Evolutionary conservation across 2,329 filamentous ascomycete species (phyloP).

Genomic region (Diaporthe destruens): DNA sequence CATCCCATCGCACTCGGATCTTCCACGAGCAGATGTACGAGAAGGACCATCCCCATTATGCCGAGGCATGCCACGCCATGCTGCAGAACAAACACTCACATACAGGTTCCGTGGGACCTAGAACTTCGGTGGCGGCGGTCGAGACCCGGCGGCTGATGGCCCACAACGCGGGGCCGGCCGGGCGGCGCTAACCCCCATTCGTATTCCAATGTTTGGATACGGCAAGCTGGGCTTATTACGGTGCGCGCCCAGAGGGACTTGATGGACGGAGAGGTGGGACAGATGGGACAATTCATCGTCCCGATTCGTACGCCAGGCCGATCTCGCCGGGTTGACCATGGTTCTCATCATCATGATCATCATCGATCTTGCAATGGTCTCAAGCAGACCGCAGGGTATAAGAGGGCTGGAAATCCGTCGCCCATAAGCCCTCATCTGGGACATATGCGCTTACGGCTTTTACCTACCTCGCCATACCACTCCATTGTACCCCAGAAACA

Average conservation of each 20-base stretch:
- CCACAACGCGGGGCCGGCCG: neutral
- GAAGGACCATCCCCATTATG: too few relatives aligned
- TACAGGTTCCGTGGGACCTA: too few relatives aligned
- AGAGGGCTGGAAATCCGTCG: neutral
- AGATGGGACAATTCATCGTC: neutral
- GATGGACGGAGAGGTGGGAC: neutral
- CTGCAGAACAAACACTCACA: too few relatives aligned
- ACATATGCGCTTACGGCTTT: neutral
- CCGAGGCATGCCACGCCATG: too few relatives aligned
- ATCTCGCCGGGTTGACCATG: neutral
- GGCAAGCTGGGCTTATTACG: conserved; percentile 6
- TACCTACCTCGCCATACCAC: neutral
- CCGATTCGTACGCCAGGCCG: neutral
- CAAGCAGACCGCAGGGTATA: neutral
- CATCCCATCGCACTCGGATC: neutral
- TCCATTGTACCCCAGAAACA: accelerated
- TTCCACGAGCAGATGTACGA: neutral
- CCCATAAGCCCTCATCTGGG: too few relatives aligned
- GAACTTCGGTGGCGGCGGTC: neutral
- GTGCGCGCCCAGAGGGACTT: neutral
- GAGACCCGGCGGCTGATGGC: neutral
- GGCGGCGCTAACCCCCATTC: conserved; percentile 12
- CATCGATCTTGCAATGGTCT: neutral
- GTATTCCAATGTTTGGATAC: neutral
- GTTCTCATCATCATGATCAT: neutral